Conservation (phyloP, 2,329 filamentous ascomycete genomes). For the Aspergillus hiratsukae region DNA sequence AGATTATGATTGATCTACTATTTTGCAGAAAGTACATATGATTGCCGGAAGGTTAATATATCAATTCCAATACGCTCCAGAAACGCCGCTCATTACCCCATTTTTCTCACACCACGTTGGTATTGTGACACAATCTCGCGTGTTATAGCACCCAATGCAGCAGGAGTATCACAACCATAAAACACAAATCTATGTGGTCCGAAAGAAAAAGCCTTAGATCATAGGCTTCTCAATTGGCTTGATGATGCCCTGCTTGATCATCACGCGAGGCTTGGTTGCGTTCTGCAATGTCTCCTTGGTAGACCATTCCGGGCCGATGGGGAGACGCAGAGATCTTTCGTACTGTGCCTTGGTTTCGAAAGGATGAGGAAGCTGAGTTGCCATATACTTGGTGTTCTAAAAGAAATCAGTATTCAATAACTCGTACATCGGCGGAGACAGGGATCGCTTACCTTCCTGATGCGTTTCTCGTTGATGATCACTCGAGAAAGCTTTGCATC, state of each 20-base stretch:
- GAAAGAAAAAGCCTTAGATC: constrained; percentile 32
- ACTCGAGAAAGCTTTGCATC: constrained; percentile 79
- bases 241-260: constrained; percentile 89
- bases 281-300: constrained; percentile 95
- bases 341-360: constrained; percentile 87
- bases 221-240: constrained; percentile 77
- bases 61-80: background rate
- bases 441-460: constrained; percentile 66
- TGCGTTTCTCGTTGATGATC: constrained; percentile 85
- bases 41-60: background rate
- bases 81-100: background rate
- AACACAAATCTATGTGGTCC: background rate
- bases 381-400: constrained; percentile 81
- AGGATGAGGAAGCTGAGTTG: constrained; percentile 76
- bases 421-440: background rate
- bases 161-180: background rate
- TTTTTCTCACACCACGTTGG: background rate
- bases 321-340: constrained; percentile 78
- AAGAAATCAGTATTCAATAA: constrained; percentile 14
- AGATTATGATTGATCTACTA: background rate
- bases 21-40: background rate
- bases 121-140: background rate
- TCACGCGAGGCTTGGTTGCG: constrained; percentile 78
- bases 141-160: background rate
- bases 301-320: constrained; percentile 89